A percentile compares a stretch with the other conserved stretches of the same genome.
Evolutionary conservation across 2,329 filamentous ascomycete genomes (phyloP).

Genomic region (Beauveria rudraprayagi): DNA sequence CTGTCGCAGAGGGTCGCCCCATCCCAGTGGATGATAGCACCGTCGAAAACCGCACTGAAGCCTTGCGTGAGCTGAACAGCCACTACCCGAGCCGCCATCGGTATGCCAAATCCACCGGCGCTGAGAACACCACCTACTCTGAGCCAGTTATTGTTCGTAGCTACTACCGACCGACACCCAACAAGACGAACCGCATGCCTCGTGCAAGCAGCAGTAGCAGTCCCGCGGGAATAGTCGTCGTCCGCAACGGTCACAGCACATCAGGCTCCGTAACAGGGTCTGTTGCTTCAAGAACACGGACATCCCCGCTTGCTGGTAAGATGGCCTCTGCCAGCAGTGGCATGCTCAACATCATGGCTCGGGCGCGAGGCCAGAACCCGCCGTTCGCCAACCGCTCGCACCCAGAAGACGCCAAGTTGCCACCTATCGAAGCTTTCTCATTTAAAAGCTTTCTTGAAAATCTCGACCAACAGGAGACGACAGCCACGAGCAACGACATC

Average conservation of each 20-base stretch:
- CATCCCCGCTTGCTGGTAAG: slow-evolving; percentile 25
- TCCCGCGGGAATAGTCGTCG: slow-evolving; percentile 22
- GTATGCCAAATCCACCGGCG: slow-evolving; percentile 48
- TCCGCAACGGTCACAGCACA: slow-evolving; percentile 2
- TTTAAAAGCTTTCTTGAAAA: slow-evolving; percentile 58
- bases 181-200: slow-evolving; percentile 18
- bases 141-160: slow-evolving; percentile 60
- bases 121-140: slow-evolving; percentile 51
- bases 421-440: slow-evolving; percentile 54
- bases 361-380: slow-evolving; percentile 6
- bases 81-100: slow-evolving; percentile 49
- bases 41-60: slow-evolving; percentile 48
- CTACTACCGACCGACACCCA: slow-evolving; percentile 42
- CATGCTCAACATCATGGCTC: slow-evolving; percentile 31
- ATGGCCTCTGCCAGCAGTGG: slow-evolving; percentile 28
- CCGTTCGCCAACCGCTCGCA: neutral
- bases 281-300: slow-evolving; percentile 21
- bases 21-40: slow-evolving; percentile 50
- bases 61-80: slow-evolving; percentile 51
- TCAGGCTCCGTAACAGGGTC: slow-evolving; percentile 15
- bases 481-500: slow-evolving; percentile 36
- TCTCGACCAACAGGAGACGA: slow-evolving; percentile 32
- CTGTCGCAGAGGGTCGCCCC: slow-evolving; percentile 47
- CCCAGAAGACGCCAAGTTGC: slow-evolving; percentile 39
- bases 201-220: slow-evolving; percentile 22